Conservation (phyloP, 805 yeast genomes). For the Sungouiozyma intestinalis region DNA sequence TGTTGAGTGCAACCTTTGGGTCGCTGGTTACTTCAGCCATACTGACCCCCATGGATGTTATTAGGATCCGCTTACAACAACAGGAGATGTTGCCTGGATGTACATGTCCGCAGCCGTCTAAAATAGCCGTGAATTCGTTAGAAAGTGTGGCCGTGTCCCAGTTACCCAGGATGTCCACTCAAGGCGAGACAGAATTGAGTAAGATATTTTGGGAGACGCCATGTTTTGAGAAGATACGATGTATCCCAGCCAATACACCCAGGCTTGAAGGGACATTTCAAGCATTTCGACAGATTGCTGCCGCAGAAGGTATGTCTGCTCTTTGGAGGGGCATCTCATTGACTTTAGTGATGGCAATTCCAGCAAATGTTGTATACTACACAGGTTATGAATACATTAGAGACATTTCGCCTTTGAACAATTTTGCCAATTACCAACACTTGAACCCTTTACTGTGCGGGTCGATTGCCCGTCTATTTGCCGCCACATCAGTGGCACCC, state of each 20-base stretch:
- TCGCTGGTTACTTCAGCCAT: constrained; percentile 61
- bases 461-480: constrained; percentile 64
- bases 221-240: constrained; percentile 25
- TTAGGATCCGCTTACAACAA: constrained; percentile 66
- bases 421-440: constrained; percentile 18
- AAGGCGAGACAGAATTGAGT: constrained; percentile 15
- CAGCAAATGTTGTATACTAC: constrained; percentile 87
- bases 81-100: constrained; percentile 51
- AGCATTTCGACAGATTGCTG: constrained; percentile 56
- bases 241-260: constrained; percentile 20
- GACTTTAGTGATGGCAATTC: constrained; percentile 80
- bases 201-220: constrained; percentile 25
- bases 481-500: constrained; percentile 83
- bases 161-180: background rate
- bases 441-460: constrained; percentile 80
- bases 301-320: constrained; percentile 63
- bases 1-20: constrained; percentile 73
- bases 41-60: constrained; percentile 74
- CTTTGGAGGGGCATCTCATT: constrained; percentile 85
- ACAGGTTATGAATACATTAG: constrained; percentile 85
- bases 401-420: constrained; percentile 53
- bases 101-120: constrained; percentile 13
- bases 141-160: constrained; percentile 1
- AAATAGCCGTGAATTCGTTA: constrained; percentile 5
- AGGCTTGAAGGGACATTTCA: constrained; percentile 58